Base-by-base conservation (phyloP, 2,329 filamentous ascomycete species). In the Clathrospora elynae region DNA sequence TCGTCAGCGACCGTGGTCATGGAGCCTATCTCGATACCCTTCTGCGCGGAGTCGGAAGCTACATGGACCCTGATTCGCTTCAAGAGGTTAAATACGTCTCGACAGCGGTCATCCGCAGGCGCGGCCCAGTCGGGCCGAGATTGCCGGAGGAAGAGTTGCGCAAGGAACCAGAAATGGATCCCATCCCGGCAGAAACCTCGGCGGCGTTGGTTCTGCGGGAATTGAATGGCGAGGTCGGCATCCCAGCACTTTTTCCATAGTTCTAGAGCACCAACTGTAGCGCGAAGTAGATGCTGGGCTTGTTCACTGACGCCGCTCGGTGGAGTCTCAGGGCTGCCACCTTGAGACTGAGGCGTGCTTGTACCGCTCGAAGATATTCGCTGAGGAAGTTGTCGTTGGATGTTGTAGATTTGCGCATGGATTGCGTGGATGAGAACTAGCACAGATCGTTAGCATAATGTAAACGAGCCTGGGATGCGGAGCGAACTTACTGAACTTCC, bases 171-270 rank as follows among this genome's bases (percentile, higher is more conserved):
- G 64, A 85, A 89, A 57, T 87, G 85, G 10, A 88, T 80, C 2
- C 80, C 85, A 56, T 89, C 86, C 35, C 85, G 74, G 39, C 82
- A 88, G 66, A 88, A 88, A 0, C 86, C 86, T 52, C 84, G 78
- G 11, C 85, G 81, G 33, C 77, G 75, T 35, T 78, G 79, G n/a
- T 73, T 74, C 5, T 73, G 80, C 5, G 83, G 81, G 49, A 88
- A 89, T 61, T 90, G 86, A 24, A 79, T 71, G 9, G 78, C 74
- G 74, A 87, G 84, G 57, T 90, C 87, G 43, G 75, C 71, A 62
- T 89, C 86, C 86, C 86, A 89, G 48, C 78, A 80, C 12, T 74
- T 74, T 70, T 89, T 89, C 80, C 87, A 89, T 57, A 87, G 86
- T 50, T 85, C 81, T 26, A 90, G 73, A 11, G 84, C 84, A 32